Evolutionary conservation across 306 rosid genomes (phyloP).

Genomic region (Adenanthera pavonina): DNA sequence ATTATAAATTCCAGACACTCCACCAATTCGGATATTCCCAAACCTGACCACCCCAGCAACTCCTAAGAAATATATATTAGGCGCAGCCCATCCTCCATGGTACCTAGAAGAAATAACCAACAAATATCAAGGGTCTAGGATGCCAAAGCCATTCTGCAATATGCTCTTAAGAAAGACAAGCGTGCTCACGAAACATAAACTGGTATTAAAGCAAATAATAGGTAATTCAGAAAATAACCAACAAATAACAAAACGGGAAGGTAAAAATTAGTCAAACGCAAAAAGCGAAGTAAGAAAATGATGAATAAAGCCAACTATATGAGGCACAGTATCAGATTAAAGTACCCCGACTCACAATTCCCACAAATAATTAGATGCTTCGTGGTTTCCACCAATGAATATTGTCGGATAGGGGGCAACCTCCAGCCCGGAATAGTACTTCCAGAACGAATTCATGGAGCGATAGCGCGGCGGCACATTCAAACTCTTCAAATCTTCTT

Average conservation of each 20-base stretch:
- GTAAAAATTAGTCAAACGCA: neutral
- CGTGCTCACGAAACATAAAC: neutral
- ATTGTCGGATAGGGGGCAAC: conserved; percentile 90
- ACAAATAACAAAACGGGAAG: neutral
- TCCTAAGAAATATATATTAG: conserved; percentile 90
- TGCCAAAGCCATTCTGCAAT: neutral
- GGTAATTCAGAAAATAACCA: neutral
- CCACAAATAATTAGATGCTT: conserved; percentile 93
- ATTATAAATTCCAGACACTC: conserved; percentile 92
- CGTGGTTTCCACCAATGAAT: conserved; percentile 95
- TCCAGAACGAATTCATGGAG: conserved; percentile 90
- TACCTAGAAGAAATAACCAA: conserved; percentile 55
- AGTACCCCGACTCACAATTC: conserved; percentile 72
- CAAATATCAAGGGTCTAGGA: neutral
- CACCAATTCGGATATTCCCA: conserved; percentile 90
- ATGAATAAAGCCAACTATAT: neutral
- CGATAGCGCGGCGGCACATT: conserved; percentile 69
- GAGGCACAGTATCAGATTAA: neutral
- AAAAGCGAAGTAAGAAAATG: neutral
- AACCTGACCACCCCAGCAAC: conserved; percentile 89
- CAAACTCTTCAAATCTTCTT: conserved; percentile 75
- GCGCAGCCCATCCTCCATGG: conserved; percentile 98
- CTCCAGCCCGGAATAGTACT: conserved; percentile 82
- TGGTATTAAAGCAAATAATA: neutral
- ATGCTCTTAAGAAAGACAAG: neutral